Evolutionary conservation across 1,139 yeast genomes (phyloP), one percentile per base, ranked within the genome.

Genomic region (Candida sp.): DNA sequence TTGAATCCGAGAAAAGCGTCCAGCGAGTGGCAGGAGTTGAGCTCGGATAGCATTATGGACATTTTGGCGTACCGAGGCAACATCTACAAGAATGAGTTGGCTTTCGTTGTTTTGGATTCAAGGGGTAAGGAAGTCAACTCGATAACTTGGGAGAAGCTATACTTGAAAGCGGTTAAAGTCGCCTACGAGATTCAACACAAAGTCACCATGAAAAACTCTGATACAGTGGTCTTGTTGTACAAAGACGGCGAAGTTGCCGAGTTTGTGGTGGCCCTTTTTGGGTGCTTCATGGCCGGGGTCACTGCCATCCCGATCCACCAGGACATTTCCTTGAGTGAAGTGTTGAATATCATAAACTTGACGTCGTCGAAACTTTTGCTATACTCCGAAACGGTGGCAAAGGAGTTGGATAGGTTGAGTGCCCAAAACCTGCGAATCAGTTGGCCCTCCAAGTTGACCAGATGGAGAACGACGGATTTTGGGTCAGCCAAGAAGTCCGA

Each of bases 241-340:
- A 91, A 90, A 58, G 92, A 88, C 55, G 82, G 82, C 32, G 99
- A 96, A 66, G 85, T 91, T 1, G 79, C 89, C 17, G 98, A 94
- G 58, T 93, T 93, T 65, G 83, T 90, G 0, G 83, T 90, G 1
- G 96, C 98, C 0, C 68, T 96, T 17, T 81, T 91, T 64, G 99
- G 98, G 3, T 93, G 98, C 65, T 91, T 94, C 61, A 75, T 94
- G 56, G 96, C 98, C 0, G 97, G 97, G 1, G 90, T 91, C 38
- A 93, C 96, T 1, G 98, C 98, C 0, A 96, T 96, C 8, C 99
- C 99, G 0, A 84, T 92, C 42, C 89, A 90, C 49, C 88, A 92
- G 48, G 88, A 88, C 49, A 84, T 88, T 42, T 79, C 84, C 26
- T 62, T 86, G 40, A 75, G 74, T 48, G 97, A 91, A 58, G 85